Percentiles rank a stretch among this genome's conserved stretches.
phyloP scores from a whole-genome alignment of 805 yeast species.

The Candida mattraensis region DNA sequence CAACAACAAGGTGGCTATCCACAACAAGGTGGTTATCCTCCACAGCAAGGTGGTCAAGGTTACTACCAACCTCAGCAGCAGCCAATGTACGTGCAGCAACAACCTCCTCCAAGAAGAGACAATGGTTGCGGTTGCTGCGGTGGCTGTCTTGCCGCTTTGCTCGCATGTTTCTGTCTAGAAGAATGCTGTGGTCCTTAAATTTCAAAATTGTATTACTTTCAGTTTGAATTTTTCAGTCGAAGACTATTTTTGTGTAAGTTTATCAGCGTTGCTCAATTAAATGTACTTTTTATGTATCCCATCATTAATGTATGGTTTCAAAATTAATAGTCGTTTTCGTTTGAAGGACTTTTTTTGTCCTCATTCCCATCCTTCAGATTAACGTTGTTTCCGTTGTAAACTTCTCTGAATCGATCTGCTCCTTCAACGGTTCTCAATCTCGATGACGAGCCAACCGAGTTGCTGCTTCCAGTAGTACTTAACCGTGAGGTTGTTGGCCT shows the following conservation, averaged over 20 bases:
- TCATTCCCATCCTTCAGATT: conserved; percentile 44
- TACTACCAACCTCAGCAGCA: conserved; percentile 26
- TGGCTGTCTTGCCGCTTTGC: conserved; percentile 20
- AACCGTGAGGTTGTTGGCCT: conserved; percentile 11
- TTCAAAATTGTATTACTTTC: background rate
- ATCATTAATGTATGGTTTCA: no score
- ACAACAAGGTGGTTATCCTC: conserved; percentile 11
- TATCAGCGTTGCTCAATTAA: no score
- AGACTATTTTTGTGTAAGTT: no score
- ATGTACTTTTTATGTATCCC: no score
- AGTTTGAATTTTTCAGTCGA: background rate
- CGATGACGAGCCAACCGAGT: conserved; percentile 13
- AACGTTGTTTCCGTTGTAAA: conserved; percentile 59
- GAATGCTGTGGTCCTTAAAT: conserved; percentile 13
- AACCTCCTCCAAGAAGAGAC: conserved; percentile 14
- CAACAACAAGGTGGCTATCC: conserved; percentile 22
- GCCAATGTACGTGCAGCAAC: conserved; percentile 27
- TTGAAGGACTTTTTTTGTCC: conserved; percentile 30
- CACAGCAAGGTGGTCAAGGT: conserved; percentile 13
- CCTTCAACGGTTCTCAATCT: conserved; percentile 21
- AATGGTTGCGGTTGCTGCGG: conserved; percentile 23
- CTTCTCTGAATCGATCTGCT: conserved; percentile 36
- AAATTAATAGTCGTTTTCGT: background rate
- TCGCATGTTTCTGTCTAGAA: conserved; percentile 24
- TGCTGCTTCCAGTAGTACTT: conserved; percentile 7